Conservation (phyloP, 2,329 filamentous ascomycete species). For the Trichocomaceae sp. region DNA sequence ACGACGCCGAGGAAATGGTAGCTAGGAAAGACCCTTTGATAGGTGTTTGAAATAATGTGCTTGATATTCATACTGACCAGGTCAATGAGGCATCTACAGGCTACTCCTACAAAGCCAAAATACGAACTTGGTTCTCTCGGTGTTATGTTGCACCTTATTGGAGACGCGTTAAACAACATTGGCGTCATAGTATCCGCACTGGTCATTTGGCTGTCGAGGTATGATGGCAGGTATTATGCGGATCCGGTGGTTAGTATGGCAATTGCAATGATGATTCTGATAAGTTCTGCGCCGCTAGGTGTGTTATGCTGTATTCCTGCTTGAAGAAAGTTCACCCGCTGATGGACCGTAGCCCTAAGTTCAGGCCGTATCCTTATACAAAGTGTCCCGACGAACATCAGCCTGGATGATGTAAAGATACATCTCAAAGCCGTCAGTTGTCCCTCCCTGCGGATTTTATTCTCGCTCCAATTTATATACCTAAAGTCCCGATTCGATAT, state of each 20-base stretch:
- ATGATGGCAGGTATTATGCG: constrained; percentile 58
- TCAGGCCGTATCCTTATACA: constrained; percentile 60
- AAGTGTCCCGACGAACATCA: constrained; percentile 55
- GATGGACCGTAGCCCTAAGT: constrained; percentile 19
- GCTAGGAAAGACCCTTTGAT: background rate
- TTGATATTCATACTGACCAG: constrained; percentile 15
- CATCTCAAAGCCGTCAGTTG: constrained; percentile 57
- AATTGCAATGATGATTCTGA: constrained; percentile 66
- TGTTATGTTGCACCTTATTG: constrained; percentile 63
- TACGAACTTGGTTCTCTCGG: constrained; percentile 64
- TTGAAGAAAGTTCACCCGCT: background rate
- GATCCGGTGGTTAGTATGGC: constrained; percentile 63
- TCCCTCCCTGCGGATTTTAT: background rate
- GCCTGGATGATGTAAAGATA: constrained; percentile 57
- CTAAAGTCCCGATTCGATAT: constrained; percentile 12
- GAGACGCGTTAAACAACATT: constrained; percentile 69
- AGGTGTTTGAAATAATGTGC: background rate
- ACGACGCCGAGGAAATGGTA: background rate
- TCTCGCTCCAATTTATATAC: too few relatives aligned
- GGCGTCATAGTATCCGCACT: constrained; percentile 65
- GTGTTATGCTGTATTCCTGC: background rate
- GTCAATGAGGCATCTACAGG: constrained; percentile 23
- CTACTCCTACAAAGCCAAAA: constrained; percentile 36
- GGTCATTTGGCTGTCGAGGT: constrained; percentile 60
- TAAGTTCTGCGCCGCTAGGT: constrained; percentile 55